These are phyloP conservation scores for Tetrahymena elliotti DNA, from an alignment of 73 alveolate genomes.

Conservation along the genomic window DNA sequence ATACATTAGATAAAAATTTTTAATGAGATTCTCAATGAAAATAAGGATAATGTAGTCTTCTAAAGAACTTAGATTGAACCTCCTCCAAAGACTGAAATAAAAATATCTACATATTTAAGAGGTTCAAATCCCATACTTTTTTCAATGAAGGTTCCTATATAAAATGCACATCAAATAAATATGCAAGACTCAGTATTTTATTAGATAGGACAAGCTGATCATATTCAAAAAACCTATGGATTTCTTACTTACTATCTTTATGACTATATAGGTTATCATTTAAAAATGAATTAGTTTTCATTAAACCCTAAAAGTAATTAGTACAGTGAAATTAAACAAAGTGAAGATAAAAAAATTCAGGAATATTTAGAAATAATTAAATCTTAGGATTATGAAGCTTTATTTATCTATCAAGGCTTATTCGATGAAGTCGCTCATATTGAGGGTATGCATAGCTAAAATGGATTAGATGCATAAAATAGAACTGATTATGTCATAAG, in stretches of 20 bases:
- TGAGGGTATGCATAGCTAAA: neutral
- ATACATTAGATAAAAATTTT: neutral
- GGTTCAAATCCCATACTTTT: neutral
- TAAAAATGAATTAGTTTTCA: neutral
- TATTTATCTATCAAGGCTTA: neutral
- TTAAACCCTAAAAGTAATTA: neutral
- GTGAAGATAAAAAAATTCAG: neutral
- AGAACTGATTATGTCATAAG: neutral
- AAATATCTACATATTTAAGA: neutral
- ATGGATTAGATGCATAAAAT: neutral
- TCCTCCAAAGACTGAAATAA: neutral
- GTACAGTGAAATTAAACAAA: neutral
- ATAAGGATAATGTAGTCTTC: neutral
- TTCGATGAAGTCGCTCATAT: neutral
- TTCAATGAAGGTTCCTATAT: neutral
- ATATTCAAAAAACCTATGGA: neutral
- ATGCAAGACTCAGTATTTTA: neutral
- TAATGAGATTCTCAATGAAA: neutral
- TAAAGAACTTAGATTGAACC: neutral
- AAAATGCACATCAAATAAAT: neutral
- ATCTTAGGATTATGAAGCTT: neutral
- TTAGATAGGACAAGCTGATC: neutral
- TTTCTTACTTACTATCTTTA: neutral
- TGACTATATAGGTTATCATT: neutral
- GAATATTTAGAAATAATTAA: neutral